Evolutionary conservation across 495 filamentous ascomycete genomes (phyloP).

Genomic region (Patellaria atrata): DNA sequence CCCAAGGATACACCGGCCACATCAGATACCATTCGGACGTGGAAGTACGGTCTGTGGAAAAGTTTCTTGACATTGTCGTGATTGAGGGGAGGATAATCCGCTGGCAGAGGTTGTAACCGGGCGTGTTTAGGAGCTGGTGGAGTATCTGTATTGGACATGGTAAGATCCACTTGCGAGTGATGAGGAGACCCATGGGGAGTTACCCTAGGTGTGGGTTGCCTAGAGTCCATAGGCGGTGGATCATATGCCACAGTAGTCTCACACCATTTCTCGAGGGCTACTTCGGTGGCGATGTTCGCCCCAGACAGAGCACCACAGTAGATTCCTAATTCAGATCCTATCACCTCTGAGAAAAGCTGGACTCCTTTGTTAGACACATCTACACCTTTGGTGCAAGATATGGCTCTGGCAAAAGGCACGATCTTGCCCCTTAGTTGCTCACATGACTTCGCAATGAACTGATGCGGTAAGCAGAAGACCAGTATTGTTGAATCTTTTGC

Average conservation of each 20-base stretch:
- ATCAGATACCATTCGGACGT: conserved; percentile 80
- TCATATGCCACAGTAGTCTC: conserved; percentile 97
- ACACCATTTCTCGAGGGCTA: conserved; percentile 87
- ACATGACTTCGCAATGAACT: conserved; percentile 87
- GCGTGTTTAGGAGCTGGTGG: conserved; percentile 35
- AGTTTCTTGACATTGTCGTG: conserved; percentile 65
- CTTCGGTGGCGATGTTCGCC: conserved; percentile 92
- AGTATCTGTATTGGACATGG: conserved; percentile 50
- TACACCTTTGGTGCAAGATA: conserved; percentile 97
- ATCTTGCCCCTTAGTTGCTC: conserved; percentile 75
- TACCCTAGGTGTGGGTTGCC: conserved; percentile 47
- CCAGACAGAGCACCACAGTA: conserved; percentile 95
- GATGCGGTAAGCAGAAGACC: conserved; percentile 94
- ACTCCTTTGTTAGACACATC: conserved; percentile 73
- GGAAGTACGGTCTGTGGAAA: conserved; percentile 96
- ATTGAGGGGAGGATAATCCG: conserved; percentile 67
- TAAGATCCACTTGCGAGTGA: conserved; percentile 42
- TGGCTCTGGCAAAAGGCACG: conserved; percentile 78
- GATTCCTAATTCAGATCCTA: conserved; percentile 76
- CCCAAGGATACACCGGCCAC: conserved; percentile 92
- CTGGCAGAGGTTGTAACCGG: conserved; percentile 56
- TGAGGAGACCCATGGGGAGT: conserved; percentile 35
- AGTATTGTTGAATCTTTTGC: conserved; percentile 74
- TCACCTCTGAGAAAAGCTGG: conserved; percentile 84
- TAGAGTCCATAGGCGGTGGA: conserved; percentile 70